Percentiles rank a stretch among this genome's conserved stretches.
Evolutionary conservation across 1,139 yeast species (phyloP).

Genomic region (Diutina scorzettiae): DNA sequence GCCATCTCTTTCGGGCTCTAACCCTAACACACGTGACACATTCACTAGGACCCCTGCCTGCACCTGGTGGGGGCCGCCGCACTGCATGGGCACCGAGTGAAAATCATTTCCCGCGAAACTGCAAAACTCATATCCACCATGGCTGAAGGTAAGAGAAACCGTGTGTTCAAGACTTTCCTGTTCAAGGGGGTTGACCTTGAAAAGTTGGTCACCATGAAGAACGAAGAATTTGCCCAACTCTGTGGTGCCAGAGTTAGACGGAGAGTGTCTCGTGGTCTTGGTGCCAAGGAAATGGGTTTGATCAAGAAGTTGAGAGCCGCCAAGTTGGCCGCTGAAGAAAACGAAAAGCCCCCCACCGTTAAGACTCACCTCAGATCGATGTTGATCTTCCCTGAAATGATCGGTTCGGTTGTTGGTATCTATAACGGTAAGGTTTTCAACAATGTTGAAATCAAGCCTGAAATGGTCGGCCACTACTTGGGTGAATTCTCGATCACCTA

Average conservation of each 20-base stretch:
- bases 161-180: slow-evolving; percentile 93
- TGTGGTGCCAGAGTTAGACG: slow-evolving; percentile 99
- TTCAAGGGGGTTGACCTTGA: slow-evolving; percentile 98
- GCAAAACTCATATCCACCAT: slow-evolving; percentile 1
- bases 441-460: slow-evolving; percentile 98
- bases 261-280: slow-evolving; percentile 97
- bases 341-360: slow-evolving; percentile 96
- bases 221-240: slow-evolving; percentile 94
- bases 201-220: slow-evolving; percentile 86
- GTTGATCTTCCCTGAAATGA: slow-evolving; percentile 99
- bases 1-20: background rate
- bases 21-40: slow-evolving; percentile 4
- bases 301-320: slow-evolving; percentile 98
- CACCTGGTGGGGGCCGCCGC: no score
- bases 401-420: slow-evolving; percentile 96
- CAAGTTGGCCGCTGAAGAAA: slow-evolving; percentile 81
- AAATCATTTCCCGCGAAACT: background rate
- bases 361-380: slow-evolving; percentile 99
- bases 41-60: slow-evolving; percentile 9
- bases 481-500: slow-evolving; percentile 99
- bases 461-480: slow-evolving; percentile 99
- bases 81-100: no score
- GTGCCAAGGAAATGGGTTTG: slow-evolving; percentile 92
- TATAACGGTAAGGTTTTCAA: slow-evolving; percentile 99
- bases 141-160: slow-evolving; percentile 43